These are phyloP conservation scores for Geotrichum klebahnii DNA, from an alignment of 1,139 yeast species.

Conservation along the genomic window DNA sequence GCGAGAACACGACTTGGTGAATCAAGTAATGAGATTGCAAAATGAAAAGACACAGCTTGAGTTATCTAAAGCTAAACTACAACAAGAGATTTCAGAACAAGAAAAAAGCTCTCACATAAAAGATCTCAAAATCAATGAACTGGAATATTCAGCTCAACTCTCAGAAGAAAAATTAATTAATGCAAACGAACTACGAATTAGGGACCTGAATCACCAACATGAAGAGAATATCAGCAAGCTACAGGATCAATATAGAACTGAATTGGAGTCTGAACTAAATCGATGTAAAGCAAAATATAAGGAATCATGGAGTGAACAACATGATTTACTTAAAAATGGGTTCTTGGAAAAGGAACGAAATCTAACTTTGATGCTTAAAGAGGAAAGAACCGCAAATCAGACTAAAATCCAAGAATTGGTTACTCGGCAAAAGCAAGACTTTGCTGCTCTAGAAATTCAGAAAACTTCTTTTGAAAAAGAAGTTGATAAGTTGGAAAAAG, in stretches of 20 bases:
- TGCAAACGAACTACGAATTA: slow-evolving; percentile 10
- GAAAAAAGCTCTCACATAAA: slow-evolving; percentile 28
- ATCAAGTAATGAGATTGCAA: slow-evolving; percentile 13
- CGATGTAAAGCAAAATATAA: slow-evolving; percentile 30
- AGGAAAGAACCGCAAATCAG: slow-evolving; percentile 6
- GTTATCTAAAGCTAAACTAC: slow-evolving; percentile 7
- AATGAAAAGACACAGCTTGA: slow-evolving; percentile 14
- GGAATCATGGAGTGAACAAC: slow-evolving; percentile 22
- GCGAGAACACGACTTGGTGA: slow-evolving; percentile 1
- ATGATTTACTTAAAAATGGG: slow-evolving; percentile 10
- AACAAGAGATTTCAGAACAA: slow-evolving; percentile 39
- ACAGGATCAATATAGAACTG: slow-evolving; percentile 17
- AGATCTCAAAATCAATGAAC: slow-evolving; percentile 9
- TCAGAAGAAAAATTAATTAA: slow-evolving; percentile 27
- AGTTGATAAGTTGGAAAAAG: not conserved
- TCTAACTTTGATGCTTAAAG: not conserved
- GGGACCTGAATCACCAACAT: slow-evolving; percentile 12
- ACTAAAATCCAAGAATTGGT: slow-evolving; percentile 22
- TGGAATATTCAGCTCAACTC: slow-evolving; percentile 4
- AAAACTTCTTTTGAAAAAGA: slow-evolving; percentile 19
- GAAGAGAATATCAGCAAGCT: slow-evolving; percentile 30
- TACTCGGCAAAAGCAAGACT: slow-evolving; percentile 27
- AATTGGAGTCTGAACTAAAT: slow-evolving; percentile 13
- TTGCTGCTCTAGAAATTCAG: slow-evolving; percentile 26
- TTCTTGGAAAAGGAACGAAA: slow-evolving; percentile 15